Percentiles rank a stretch among this genome's conserved stretches.
Evolutionary conservation across 352 stramenopile species (phyloP).

Genomic region (Phytophthora vignae): DNA sequence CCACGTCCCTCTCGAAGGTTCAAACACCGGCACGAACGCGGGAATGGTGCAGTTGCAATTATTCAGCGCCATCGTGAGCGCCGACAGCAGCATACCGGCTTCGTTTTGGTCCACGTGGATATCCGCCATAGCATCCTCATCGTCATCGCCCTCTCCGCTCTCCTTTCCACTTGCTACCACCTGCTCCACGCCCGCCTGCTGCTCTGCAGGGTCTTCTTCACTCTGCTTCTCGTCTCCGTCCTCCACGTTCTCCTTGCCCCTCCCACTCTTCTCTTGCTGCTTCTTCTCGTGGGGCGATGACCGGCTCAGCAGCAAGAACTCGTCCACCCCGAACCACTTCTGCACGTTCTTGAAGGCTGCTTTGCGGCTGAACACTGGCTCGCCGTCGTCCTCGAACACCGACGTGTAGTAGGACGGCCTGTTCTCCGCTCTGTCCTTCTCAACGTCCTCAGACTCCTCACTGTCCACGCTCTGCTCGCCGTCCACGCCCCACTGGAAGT

Average conservation of each 20-base stretch:
- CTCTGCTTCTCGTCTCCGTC: neutral
- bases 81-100: slow-evolving; percentile 67
- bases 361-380: slow-evolving; percentile 34
- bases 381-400: slow-evolving; percentile 31
- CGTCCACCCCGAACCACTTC: slow-evolving; percentile 78
- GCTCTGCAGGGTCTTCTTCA: neutral
- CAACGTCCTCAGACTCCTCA: neutral
- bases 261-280: slow-evolving; percentile 32
- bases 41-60: slow-evolving; percentile 88
- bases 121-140: slow-evolving; percentile 46
- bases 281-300: slow-evolving; percentile 22
- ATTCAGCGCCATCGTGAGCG: slow-evolving; percentile 74
- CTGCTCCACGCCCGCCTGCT: neutral
- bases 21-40: slow-evolving; percentile 71
- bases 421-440: neutral
- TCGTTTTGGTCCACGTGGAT: slow-evolving; percentile 72
- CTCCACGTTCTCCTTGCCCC: neutral
- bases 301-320: slow-evolving; percentile 69
- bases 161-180: neutral
- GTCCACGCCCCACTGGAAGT: slow-evolving; percentile 48
- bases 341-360: slow-evolving; percentile 50
- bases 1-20: slow-evolving; percentile 65
- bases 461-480: slow-evolving; percentile 4
- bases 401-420: slow-evolving; percentile 22
- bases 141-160: neutral